A percentile compares a stretch with the other conserved stretches of the same genome.
Evolutionary conservation across 164 flowering plant species (phyloP).

Genomic region (Cinnamomum micranthum): DNA sequence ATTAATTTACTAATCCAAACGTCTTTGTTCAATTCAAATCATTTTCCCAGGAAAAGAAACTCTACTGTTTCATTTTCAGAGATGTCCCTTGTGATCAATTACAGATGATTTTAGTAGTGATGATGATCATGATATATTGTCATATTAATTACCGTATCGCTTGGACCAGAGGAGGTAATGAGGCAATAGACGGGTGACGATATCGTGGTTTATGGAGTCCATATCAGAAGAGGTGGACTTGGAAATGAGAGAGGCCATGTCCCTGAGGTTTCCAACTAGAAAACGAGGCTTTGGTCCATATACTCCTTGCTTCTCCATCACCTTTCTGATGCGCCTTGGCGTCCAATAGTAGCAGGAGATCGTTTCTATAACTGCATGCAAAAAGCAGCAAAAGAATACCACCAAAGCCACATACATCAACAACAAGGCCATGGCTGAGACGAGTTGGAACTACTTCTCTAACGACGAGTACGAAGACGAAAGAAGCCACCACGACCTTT

Average conservation of each 20-base stretch:
- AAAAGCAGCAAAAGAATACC: neutral
- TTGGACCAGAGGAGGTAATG: slow-evolving; percentile 79
- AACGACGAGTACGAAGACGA: too few relatives aligned
- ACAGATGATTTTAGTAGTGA: too few relatives aligned
- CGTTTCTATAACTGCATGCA: slow-evolving; percentile 10
- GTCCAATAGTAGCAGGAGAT: slow-evolving; percentile 61
- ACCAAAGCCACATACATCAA: neutral
- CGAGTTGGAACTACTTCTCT: too few relatives aligned
- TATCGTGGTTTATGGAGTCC: slow-evolving; percentile 62
- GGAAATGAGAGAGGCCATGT: slow-evolving; percentile 57
- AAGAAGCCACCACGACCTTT: too few relatives aligned
- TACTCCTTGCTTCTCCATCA: slow-evolving; percentile 94
- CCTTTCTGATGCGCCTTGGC: slow-evolving; percentile 72
- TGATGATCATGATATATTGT: neutral
- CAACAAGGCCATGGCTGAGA: neutral
- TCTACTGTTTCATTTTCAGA: too few relatives aligned
- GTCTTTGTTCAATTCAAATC: too few relatives aligned
- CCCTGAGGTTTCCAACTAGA: slow-evolving; percentile 68
- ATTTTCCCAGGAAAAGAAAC: neutral
- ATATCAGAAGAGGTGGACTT: slow-evolving; percentile 59
- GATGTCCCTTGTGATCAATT: too few relatives aligned
- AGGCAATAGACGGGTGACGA: slow-evolving; percentile 76
- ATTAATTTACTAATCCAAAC: too few relatives aligned
- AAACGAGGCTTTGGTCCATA: slow-evolving; percentile 81
- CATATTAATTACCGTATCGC: slow-evolving; percentile 47